phyloP scores from a whole-genome alignment of 768 basidiomycete genomes.

The Lactarius indigo region DNA sequence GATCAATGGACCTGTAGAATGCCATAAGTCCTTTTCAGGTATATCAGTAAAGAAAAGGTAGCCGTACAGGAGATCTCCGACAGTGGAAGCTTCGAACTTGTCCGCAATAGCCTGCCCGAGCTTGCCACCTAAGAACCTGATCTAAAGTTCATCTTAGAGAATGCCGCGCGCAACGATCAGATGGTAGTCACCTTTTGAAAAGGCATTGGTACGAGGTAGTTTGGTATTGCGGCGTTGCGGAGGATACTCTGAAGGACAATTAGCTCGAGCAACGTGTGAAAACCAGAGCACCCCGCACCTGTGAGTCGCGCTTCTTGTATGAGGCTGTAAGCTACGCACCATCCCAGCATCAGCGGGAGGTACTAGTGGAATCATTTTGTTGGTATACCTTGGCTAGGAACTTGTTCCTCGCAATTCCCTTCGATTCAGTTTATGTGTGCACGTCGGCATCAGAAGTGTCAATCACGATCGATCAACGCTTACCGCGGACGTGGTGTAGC shows the following conservation, averaged over 20 bases:
- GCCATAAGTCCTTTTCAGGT: background rate
- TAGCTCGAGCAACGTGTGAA: background rate
- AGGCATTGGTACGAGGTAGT: conserved; percentile 77
- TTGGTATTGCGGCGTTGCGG: conserved; percentile 76
- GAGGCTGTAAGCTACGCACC: conserved; percentile 72
- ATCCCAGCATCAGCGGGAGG: background rate
- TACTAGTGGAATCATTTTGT: background rate
- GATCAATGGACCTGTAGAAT: conserved; percentile 45
- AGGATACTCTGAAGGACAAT: conserved; percentile 64
- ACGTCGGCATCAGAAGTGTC: background rate
- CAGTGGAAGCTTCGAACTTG: conserved; percentile 85
- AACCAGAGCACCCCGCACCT: conserved; percentile 42
- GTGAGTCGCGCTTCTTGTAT: conserved; percentile 85
- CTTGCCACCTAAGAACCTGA: conserved; percentile 93
- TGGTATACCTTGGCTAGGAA: conserved; percentile 82
- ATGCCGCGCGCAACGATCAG: background rate
- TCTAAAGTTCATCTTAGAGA: conserved; percentile 43
- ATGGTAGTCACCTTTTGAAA: conserved; percentile 46
- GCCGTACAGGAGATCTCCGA: conserved; percentile 83
- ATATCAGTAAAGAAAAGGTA: background rate
- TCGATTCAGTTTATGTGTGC: conserved; percentile 29
- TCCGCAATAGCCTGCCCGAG: conserved; percentile 82
- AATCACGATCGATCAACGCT: conserved; percentile 29
- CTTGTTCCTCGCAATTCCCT: conserved; percentile 93
- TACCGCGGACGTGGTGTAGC: conserved; percentile 94